Evolutionary conservation across 345 rosid species (phyloP), one percentile per base, ranked within the genome.

Genomic region (Camelina sativa): DNA sequence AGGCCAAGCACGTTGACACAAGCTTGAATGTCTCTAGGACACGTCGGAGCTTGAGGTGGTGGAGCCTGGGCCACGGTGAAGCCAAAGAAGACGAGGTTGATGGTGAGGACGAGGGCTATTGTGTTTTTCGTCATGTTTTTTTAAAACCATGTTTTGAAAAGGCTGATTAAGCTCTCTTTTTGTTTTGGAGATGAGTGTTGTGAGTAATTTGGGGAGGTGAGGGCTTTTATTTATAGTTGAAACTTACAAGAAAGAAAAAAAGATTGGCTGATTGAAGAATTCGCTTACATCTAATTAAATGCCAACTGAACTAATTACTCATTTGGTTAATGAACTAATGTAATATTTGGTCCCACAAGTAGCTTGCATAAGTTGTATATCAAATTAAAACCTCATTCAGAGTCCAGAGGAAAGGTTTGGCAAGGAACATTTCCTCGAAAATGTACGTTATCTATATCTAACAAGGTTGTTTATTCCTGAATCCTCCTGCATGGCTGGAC

Each of bases 41-140:
- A 62, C 11, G 15, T 8, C 7, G 19, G 66, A 40, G 13, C 13
- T 61, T 3, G 32, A 37, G 65, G 48, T 11, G 11, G 1, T 20
- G 48, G 48, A 11, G 35, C 19, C 44, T 62, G 67, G 23, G 37
- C 59, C 20, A 2, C 12, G 8, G 47, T 66, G 71, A 66, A 51
- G 40, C 67, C 60, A 4, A 71, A n/a, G 65, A 57, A 57, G 66
- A 74, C 32, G 51, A 74, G 67, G 73, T 47, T 48, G 41, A 74
- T 46, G 30, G 78, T 11, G 43, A 75, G 73, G 73, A 23, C 25
- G 61, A 75, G 53, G 67, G 67, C 30, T 6, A 35, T 43, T 4
- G 13, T 7, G 34, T 22, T 54, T 16, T n/a, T 47, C n/a, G n/a
- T 22, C 13, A 70, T 58, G 8, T 28, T 58, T 12, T 12, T 12